Conservation (phyloP, 345 rosid genomes). For the Linum trigynum region DNA sequence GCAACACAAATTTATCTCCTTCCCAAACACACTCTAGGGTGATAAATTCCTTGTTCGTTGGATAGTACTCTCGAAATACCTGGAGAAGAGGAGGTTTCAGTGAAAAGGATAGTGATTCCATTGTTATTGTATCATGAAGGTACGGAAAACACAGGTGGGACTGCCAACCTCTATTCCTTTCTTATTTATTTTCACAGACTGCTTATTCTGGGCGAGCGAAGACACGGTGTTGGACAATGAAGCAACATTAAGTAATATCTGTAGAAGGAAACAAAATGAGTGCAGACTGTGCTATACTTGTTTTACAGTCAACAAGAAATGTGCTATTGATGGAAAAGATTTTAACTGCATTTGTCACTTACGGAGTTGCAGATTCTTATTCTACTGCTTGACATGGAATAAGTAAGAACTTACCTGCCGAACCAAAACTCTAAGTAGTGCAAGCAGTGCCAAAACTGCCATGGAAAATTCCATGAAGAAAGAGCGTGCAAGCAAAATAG, state of each 20-base stretch:
- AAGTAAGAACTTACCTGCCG: slow-evolving; percentile 64
- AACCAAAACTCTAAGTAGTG: slow-evolving; percentile 72
- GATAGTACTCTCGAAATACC: slow-evolving; percentile 74
- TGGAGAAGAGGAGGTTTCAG: slow-evolving; percentile 14
- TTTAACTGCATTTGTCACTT: too few relatives aligned
- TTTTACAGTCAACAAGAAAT: too few relatives aligned
- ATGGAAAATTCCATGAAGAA: slow-evolving; percentile 74
- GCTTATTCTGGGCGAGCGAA: slow-evolving; percentile 60
- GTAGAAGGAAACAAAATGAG: slow-evolving; percentile 11
- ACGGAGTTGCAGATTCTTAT: too few relatives aligned
- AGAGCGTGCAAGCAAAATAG: slow-evolving; percentile 68
- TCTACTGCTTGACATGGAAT: background rate
- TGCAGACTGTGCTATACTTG: too few relatives aligned
- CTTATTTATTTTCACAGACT: slow-evolving; percentile 53
- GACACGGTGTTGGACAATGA: slow-evolving; percentile 55
- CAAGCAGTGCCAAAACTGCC: slow-evolving; percentile 67
- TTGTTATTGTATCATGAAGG: slow-evolving; percentile 1
- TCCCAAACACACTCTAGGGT: slow-evolving; percentile 56
- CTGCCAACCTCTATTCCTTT: slow-evolving; percentile 66
- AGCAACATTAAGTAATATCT: slow-evolving; percentile 73
- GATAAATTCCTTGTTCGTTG: slow-evolving; percentile 35
- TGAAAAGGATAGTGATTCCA: background rate
- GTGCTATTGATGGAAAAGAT: too few relatives aligned
- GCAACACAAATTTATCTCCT: slow-evolving; percentile 50
- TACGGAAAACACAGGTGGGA: background rate